Evolutionary conservation across 768 basidiomycete species (phyloP).

Genomic region (Naganishia friedmannii): DNA sequence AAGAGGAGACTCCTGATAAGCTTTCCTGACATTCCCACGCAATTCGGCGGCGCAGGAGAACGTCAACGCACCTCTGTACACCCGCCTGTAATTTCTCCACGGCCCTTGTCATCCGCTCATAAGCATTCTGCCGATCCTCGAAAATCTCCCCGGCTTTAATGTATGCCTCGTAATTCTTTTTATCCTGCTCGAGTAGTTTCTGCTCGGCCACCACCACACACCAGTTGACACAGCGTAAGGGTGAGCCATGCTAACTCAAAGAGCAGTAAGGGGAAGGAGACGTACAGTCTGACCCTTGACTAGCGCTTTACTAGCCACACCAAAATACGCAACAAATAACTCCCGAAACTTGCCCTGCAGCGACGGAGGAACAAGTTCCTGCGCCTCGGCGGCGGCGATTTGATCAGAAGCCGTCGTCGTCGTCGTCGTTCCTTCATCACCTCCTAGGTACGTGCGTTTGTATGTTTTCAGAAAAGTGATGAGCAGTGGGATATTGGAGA

Average conservation of each 20-base stretch:
- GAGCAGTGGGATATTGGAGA: slow-evolving; percentile 83
- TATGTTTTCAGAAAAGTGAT: slow-evolving; percentile 93
- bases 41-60: too few relatives aligned
- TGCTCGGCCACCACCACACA: too few relatives aligned
- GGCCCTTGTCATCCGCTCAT: slow-evolving; percentile 95
- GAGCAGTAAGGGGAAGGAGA: slow-evolving; percentile 13
- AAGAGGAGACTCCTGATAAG: neutral
- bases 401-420: slow-evolving; percentile 1
- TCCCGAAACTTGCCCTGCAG: slow-evolving; percentile 83
- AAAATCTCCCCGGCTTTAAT: slow-evolving; percentile 99
- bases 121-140: slow-evolving; percentile 96
- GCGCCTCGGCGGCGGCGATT: slow-evolving; percentile 55
- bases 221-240: too few relatives aligned
- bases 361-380: slow-evolving; percentile 79
- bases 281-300: slow-evolving; percentile 83
- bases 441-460: slow-evolving; percentile 80
- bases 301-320: slow-evolving; percentile 83
- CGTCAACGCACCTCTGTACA: slow-evolving; percentile 61
- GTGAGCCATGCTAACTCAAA: too few relatives aligned
- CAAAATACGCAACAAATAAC: slow-evolving; percentile 91
- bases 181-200: slow-evolving; percentile 95
- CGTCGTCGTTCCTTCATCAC: slow-evolving; percentile 14
- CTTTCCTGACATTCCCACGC: too few relatives aligned
- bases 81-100: slow-evolving; percentile 87
- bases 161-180: slow-evolving; percentile 95